Evolutionary conservation across 768 basidiomycete species (phyloP).

Genomic region (Tylopilus rubrobrunneus): DNA sequence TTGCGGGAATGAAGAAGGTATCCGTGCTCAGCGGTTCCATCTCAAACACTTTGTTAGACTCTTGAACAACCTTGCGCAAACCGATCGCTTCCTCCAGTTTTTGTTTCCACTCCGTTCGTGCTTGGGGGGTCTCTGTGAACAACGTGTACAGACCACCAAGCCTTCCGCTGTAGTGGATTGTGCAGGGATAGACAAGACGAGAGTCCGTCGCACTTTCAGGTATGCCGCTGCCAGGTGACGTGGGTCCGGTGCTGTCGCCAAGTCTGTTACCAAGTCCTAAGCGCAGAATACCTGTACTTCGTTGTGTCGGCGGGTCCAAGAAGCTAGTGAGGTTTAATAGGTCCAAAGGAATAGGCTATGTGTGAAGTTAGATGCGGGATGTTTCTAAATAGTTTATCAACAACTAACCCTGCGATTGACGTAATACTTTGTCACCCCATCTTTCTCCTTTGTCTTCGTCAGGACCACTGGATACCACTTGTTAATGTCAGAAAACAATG

Average conservation of each 20-base stretch:
- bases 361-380: background rate
- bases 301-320: conserved; percentile 72
- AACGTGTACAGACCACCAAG: conserved; percentile 83
- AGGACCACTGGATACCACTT: conserved; percentile 61
- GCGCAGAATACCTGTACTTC: conserved; percentile 68
- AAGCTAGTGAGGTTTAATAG: conserved; percentile 83
- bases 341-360: conserved; percentile 88
- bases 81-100: conserved; percentile 88
- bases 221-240: conserved; percentile 25
- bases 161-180: conserved; percentile 84
- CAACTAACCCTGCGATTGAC: conserved; percentile 72
- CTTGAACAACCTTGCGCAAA: conserved; percentile 80
- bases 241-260: conserved; percentile 23
- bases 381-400: background rate
- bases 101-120: conserved; percentile 82
- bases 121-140: conserved; percentile 77
- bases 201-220: conserved; percentile 55
- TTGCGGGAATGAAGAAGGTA: conserved; percentile 77
- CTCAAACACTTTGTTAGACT: conserved; percentile 94
- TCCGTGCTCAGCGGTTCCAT: conserved; percentile 85
- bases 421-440: conserved; percentile 69
- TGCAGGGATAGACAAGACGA: conserved; percentile 81
- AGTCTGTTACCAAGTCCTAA: conserved; percentile 44
- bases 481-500: conserved; percentile 7
- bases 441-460: conserved; percentile 80